Base-by-base conservation (phyloP, 805 yeast species). In the Lipomyces lipofer region DNA sequence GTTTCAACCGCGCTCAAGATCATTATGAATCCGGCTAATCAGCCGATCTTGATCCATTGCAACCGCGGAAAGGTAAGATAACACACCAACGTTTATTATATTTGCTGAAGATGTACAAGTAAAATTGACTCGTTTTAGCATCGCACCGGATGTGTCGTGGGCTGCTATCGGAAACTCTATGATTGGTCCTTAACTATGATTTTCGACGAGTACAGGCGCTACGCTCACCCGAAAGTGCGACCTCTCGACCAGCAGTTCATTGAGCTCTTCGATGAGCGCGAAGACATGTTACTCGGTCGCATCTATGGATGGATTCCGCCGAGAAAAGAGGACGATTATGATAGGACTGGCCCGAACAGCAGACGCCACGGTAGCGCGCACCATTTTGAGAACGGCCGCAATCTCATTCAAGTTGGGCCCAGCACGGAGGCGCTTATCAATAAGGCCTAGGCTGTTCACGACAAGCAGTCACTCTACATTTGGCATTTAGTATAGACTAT, bases 231-330 rank as follows among this genome's bases (percentile, higher is more conserved):
- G 8, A 94, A 94, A 70, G 94, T 90, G 53, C 77, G 99, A 60
- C 95, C 97, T 13, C 76, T 94, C 75, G 99, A 94, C 71, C 97
- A 90, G 69, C 97, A 92, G 69, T 86, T 92, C 65, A 92, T 92
- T 56, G 99, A 94, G 71, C 75, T 89, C 75, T 92, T 86, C 68
- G 85, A 90, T 25, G 62, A 58, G 33, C 54, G 62, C 8, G 62
- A 58, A 35, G 51, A 56, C 15, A 38, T 50, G n/a, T 17, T 58
- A 5, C 39, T 58, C 7, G 60, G 57, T 9, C 45, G 62, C 3
- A 50, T 58, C 6, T 51, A 46, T 33, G 55, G 51, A 6, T 58
- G 62, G 62, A 29, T 58, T 17, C 62, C 62, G 15, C 19, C 30
- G 25, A 12, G 40, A 36, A n/a, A n/a, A n/a, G n/a, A n/a, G n/a